A percentile compares a stretch with the other conserved stretches of the same genome.
These are phyloP conservation scores for Rhinocladiella similis DNA, from an alignment of 2,329 filamentous ascomycete genomes.

Conservation along the genomic window DNA sequence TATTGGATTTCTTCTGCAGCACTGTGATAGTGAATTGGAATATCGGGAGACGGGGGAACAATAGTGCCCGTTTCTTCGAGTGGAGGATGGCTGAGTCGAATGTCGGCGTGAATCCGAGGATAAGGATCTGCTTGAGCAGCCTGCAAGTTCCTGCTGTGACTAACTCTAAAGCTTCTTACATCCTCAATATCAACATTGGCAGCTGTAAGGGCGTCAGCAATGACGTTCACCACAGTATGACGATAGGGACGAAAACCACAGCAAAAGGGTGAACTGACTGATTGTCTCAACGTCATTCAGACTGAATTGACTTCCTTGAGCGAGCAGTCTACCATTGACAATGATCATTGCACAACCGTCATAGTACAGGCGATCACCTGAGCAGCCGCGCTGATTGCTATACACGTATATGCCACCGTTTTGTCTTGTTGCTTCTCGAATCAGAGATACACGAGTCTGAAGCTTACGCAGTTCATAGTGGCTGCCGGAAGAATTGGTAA, in stretches of 20 bases:
- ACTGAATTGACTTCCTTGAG: too few species aligned
- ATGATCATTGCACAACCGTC: conserved; percentile 29
- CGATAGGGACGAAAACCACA: too few species aligned
- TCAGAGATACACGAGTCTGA: conserved; percentile 62
- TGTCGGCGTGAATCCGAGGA: conserved; percentile 40
- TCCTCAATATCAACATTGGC: conserved; percentile 72
- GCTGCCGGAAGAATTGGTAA: conserved; percentile 68
- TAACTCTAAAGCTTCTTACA: conserved; percentile 58
- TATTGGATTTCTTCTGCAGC: conserved; percentile 25
- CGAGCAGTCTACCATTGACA: conserved; percentile 28
- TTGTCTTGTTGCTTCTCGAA: conserved; percentile 60
- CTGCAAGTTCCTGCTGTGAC: conserved; percentile 36
- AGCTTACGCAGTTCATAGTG: conserved; percentile 71
- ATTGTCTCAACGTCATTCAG: conserved; percentile 9
- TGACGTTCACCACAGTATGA: not conserved
- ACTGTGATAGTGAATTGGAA: conserved; percentile 35
- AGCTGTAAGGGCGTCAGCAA: conserved; percentile 25
- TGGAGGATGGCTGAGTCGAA: conserved; percentile 34
- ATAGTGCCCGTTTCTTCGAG: conserved; percentile 15
- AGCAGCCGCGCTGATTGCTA: conserved; percentile 54
- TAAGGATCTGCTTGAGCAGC: conserved; percentile 46
- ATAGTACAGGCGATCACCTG: not conserved
- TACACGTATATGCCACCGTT: conserved; percentile 56
- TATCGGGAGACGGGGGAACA: conserved; percentile 27
- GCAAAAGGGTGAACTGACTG: conserved; percentile 4